These are phyloP conservation scores for Lepraria neglecta DNA, from an alignment of 495 filamentous ascomycete genomes.

Conservation along the genomic window DNA sequence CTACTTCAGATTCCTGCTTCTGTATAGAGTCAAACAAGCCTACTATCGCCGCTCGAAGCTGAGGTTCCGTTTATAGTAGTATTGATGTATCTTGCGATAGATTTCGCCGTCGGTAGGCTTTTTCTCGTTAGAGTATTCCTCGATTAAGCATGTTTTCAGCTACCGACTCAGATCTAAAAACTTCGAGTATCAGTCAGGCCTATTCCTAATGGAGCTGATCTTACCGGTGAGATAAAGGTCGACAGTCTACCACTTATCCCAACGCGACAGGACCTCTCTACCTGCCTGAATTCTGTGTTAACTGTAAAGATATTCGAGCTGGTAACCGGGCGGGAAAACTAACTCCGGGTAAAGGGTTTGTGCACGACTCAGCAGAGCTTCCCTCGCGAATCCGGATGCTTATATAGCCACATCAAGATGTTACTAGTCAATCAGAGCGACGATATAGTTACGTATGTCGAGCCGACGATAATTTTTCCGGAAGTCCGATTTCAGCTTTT, in stretches of 20 bases:
- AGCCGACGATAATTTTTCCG: neutral
- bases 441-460: neutral
- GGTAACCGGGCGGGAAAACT: neutral
- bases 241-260: neutral
- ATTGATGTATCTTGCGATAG: slow-evolving; percentile 35
- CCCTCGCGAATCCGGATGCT: neutral
- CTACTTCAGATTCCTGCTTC: neutral
- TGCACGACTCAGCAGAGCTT: neutral
- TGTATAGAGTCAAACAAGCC: neutral
- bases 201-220: neutral
- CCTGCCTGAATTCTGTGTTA: neutral
- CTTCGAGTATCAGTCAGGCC: neutral
- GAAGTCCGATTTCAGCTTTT: neutral
- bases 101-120: slow-evolving; percentile 35
- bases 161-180: neutral
- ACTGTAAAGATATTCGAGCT: neutral
- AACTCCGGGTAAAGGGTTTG: neutral
- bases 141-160: slow-evolving; percentile 22
- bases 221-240: neutral
- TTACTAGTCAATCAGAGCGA: neutral
- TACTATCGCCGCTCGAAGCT: neutral
- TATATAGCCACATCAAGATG: neutral
- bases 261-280: neutral
- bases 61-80: neutral
- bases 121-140: slow-evolving; percentile 38